Evolutionary conservation across 2,329 filamentous ascomycete genomes (phyloP), one percentile per base, ranked within the genome.

Genomic region (Aspergillus terreus): DNA sequence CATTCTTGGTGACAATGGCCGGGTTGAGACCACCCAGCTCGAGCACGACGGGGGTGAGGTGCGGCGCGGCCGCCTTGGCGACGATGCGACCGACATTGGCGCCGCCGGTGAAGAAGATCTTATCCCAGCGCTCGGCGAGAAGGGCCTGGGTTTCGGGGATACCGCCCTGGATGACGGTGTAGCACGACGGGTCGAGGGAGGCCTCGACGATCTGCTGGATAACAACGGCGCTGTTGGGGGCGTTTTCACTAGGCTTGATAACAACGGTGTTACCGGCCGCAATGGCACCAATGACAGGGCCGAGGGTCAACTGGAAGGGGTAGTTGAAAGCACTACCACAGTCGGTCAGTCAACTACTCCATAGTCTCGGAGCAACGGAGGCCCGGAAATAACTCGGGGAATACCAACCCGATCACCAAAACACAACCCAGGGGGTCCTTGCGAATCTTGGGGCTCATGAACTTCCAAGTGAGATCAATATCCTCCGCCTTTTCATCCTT

Each of bases 61-160:
- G 86, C 66, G 90, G 84, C 54, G 94, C 92, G 0, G 92, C 94
- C 70, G 95, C 96, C 71, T 92, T 86, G 44, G 90, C 83, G 48
- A 97, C 85, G 64, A 97, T 92, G 66, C 86, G 90, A 65, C 89
- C 94, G 15, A 96, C 90, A 25, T 69, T 76, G 47, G 81, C 80
- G 63, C 84, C 86, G 49, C 94, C 94, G 1, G 94, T 99, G 76
- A 96, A 99, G 78, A 94, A 92, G 65, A 99, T 95, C 81, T 96
- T 97, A 76, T 95, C 92, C 87, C 92, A 99, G 71, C 92, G 92
- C 76, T 91, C 83, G 52, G 92, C 84, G 32, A 99, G 81, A 42
- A 97, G 76, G 11, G 84, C 85, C 43, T 88, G 90, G 4, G 88
- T 91, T 77, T 96, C 90, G 4, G 86, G 79, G 17, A 96, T 74